phyloP scores from a whole-genome alignment of 1,284 basidiomycete genomes.

The Mycena sp. region DNA sequence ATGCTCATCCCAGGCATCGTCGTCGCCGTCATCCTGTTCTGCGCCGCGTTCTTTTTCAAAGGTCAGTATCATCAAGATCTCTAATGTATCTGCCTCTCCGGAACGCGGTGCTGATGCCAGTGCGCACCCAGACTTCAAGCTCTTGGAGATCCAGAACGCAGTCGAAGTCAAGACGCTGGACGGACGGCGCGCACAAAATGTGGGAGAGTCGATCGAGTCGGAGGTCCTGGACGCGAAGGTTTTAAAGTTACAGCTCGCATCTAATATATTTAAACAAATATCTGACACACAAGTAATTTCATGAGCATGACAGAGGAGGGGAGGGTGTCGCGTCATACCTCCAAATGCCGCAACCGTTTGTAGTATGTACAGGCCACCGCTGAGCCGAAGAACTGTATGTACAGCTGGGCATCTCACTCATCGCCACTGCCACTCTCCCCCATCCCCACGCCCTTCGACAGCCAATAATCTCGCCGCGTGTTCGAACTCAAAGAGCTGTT shows the following conservation, averaged over 20 bases:
- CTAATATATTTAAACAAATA: neutral
- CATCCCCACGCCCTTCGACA: constrained; percentile 40
- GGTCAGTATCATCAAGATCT: constrained; percentile 13
- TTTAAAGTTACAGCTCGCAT: neutral
- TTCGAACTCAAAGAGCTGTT: constrained; percentile 18
- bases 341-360: too few relatives aligned
- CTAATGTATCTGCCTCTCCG: too few relatives aligned
- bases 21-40: constrained; percentile 33
- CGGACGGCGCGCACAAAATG: constrained; percentile 19
- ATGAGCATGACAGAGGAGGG: too few relatives aligned
- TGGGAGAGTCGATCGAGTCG: constrained; percentile 27
- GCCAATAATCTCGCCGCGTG: constrained; percentile 40
- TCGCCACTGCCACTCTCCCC: constrained; percentile 1
- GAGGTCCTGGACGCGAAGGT: constrained; percentile 17
- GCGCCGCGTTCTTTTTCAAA: constrained; percentile 35
- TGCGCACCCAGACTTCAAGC: constrained; percentile 25
- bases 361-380: too few relatives aligned
- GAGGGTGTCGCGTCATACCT: too few relatives aligned
- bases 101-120: neutral
- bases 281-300: too few relatives aligned
- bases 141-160: constrained; percentile 29
- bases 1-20: constrained; percentile 35
- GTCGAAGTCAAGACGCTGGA: constrained; percentile 29
- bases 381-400: neutral
- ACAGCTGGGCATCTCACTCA: neutral